phyloP scores from a whole-genome alignment of 495 filamentous ascomycete genomes.

The Daldinia vernicosa region DNA sequence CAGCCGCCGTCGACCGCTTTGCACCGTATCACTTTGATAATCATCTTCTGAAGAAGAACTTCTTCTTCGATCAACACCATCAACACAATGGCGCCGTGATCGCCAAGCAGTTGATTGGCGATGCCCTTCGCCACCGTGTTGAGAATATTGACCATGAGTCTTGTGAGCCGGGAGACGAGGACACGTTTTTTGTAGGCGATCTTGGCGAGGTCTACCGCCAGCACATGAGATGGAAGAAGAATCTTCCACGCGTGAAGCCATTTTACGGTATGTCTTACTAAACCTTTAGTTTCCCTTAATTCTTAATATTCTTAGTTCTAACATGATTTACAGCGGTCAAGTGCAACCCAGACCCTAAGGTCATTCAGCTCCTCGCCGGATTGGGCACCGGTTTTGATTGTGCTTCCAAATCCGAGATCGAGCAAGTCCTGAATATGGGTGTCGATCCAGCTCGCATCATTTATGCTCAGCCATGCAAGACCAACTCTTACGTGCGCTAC shows the following conservation, averaged over 20 bases:
- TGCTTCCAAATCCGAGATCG: slow-evolving; percentile 96
- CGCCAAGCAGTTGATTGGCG: slow-evolving; percentile 71
- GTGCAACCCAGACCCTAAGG: slow-evolving; percentile 92
- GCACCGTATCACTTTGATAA: slow-evolving; percentile 52
- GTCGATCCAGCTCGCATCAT: slow-evolving; percentile 94
- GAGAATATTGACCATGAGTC: slow-evolving; percentile 81
- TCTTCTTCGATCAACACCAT: slow-evolving; percentile 46
- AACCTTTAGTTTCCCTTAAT: background rate
- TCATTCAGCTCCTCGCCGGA: slow-evolving; percentile 84
- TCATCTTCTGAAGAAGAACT: slow-evolving; percentile 57
- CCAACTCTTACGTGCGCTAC: slow-evolving; percentile 94
- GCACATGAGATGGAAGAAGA: slow-evolving; percentile 97
- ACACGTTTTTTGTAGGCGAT: slow-evolving; percentile 97
- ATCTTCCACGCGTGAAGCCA: slow-evolving; percentile 89
- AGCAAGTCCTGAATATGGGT: slow-evolving; percentile 83
- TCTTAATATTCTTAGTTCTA: slow-evolving; percentile 33
- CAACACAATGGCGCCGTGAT: slow-evolving; percentile 50
- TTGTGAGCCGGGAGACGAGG: slow-evolving; percentile 90
- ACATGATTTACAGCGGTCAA: slow-evolving; percentile 78
- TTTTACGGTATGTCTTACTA: slow-evolving; percentile 80
- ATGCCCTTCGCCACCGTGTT: slow-evolving; percentile 83
- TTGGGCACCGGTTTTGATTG: slow-evolving; percentile 98
- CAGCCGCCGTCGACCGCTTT: slow-evolving; percentile 57
- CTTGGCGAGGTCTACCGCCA: slow-evolving; percentile 98
- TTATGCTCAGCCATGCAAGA: slow-evolving; percentile 99